Evolutionary conservation across 768 basidiomycete genomes (phyloP).

Genomic region (Leccinum olivaceopallidum): DNA sequence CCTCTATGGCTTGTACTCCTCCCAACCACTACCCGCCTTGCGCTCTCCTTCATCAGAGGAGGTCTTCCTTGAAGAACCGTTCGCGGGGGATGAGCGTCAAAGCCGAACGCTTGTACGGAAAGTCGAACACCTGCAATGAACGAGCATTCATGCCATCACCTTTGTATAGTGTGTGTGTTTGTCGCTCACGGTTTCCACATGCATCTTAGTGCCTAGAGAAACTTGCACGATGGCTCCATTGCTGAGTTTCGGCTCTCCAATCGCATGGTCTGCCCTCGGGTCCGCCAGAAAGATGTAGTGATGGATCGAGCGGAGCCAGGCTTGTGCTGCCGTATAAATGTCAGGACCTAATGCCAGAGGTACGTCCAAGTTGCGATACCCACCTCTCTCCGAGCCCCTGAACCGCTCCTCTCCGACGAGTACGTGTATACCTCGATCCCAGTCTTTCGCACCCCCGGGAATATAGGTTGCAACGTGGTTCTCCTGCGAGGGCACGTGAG

Average conservation of each 20-base stretch:
- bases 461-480: slow-evolving; percentile 28
- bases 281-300: slow-evolving; percentile 48
- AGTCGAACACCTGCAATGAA: slow-evolving; percentile 23
- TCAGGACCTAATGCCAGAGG: background rate
- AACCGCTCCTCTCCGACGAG: slow-evolving; percentile 50
- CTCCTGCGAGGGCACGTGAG: slow-evolving; percentile 12
- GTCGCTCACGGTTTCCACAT: slow-evolving; percentile 19
- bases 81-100: slow-evolving; percentile 18
- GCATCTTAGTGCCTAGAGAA: slow-evolving; percentile 18
- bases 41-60: slow-evolving; percentile 10
- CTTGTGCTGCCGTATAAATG: slow-evolving; percentile 11
- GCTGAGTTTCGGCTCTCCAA: slow-evolving; percentile 42
- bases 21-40: background rate
- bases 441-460: slow-evolving; percentile 29
- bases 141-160: background rate
- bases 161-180: background rate
- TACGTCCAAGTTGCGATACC: slow-evolving; percentile 16
- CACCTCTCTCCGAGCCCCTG: slow-evolving; percentile 43
- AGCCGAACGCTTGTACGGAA: slow-evolving; percentile 27
- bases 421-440: slow-evolving; percentile 43
- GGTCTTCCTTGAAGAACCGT: slow-evolving; percentile 26
- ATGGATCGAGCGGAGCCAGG: slow-evolving; percentile 30
- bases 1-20: background rate
- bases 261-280: slow-evolving; percentile 40
- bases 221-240: slow-evolving; percentile 35